Evolutionary conservation across 1,284 basidiomycete genomes (phyloP).

Genomic region (Afroboletus lepidellus): DNA sequence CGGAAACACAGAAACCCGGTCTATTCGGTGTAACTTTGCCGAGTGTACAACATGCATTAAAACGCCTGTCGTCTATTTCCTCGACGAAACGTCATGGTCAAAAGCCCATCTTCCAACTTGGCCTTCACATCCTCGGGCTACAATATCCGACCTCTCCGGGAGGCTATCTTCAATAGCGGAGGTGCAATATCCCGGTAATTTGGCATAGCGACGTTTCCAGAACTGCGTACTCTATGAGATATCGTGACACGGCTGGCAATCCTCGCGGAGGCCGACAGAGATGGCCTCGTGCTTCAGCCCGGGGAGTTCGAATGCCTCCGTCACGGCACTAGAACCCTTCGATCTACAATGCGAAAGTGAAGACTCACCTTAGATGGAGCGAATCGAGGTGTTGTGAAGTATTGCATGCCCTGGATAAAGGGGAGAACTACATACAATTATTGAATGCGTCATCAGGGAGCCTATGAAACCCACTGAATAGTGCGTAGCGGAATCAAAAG

Average conservation of each 20-base stretch:
- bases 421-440: slow-evolving; percentile 10
- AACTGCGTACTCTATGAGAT: slow-evolving; percentile 38
- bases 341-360: slow-evolving; percentile 7
- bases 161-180: too few species aligned
- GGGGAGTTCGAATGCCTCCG: slow-evolving; percentile 44
- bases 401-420: background rate
- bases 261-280: slow-evolving; percentile 38
- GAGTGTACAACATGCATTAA: too few species aligned
- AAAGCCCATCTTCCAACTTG: slow-evolving; percentile 29
- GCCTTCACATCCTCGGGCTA: slow-evolving; percentile 17
- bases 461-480: slow-evolving; percentile 46
- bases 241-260: slow-evolving; percentile 40
- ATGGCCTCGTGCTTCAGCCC: slow-evolving; percentile 43
- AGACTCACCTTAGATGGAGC: slow-evolving; percentile 7
- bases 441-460: slow-evolving; percentile 43
- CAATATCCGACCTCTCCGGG: too few species aligned
- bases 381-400: background rate
- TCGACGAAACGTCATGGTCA: slow-evolving; percentile 35
- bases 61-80: too few species aligned
- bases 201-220: slow-evolving; percentile 39
- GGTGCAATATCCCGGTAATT: slow-evolving; percentile 19
- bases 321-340: slow-evolving; percentile 36
- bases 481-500: slow-evolving; percentile 40
- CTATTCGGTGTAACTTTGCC: too few species aligned
- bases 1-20: too few species aligned